Percentiles rank a stretch among this genome's conserved stretches.
phyloP scores from a whole-genome alignment of 306 rosid genomes.

The Castanea crenata region DNA sequence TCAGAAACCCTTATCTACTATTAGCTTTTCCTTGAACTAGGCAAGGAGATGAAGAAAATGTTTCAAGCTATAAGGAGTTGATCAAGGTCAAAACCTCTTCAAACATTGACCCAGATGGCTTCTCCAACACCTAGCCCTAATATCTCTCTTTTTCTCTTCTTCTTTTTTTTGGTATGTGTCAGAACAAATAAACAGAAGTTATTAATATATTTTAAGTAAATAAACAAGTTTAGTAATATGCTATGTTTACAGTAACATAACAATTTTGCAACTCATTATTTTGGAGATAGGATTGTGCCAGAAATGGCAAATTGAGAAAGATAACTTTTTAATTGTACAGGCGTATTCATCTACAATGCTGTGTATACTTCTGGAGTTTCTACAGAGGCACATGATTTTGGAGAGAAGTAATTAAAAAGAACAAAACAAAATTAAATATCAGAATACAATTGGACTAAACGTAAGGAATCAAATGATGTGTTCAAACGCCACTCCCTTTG shows the following conservation, averaged over 20 bases:
- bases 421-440: constrained; percentile 36
- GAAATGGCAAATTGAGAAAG: not conserved
- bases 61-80: not conserved
- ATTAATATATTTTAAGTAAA: not conserved
- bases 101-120: not conserved
- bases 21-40: not conserved
- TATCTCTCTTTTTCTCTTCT: not conserved
- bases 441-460: constrained; percentile 74
- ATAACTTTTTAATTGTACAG: not conserved
- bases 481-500: constrained; percentile 84
- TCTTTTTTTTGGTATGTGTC: not conserved
- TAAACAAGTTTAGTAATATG: not conserved
- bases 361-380: not conserved
- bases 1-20: not conserved
- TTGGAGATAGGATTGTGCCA: not conserved
- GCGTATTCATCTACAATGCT: not conserved
- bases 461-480: constrained; percentile 66
- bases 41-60: not conserved
- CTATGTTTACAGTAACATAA: not conserved
- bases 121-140: not conserved
- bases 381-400: not conserved
- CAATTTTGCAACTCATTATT: not conserved
- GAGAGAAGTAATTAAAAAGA: not conserved
- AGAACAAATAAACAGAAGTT: not conserved
- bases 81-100: not conserved